Evolutionary conservation across 768 basidiomycete genomes (phyloP).

Genomic region (Serpula lacrymans): DNA sequence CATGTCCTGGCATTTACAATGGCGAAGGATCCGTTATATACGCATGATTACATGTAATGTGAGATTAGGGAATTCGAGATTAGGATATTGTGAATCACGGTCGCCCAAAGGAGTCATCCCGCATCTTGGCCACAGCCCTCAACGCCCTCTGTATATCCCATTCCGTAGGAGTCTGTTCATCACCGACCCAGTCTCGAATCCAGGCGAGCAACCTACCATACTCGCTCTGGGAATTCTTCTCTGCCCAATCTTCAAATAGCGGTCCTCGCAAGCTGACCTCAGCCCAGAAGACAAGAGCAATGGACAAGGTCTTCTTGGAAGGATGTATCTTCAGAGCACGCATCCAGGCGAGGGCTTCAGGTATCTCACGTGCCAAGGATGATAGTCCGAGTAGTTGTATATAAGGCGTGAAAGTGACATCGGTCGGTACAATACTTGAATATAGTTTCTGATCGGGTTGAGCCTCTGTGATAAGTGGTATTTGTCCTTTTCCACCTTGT

Average conservation of each 20-base stretch:
- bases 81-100: too few relatives aligned
- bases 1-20: too few relatives aligned
- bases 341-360: constrained; percentile 74
- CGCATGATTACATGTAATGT: too few relatives aligned
- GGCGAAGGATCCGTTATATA: too few relatives aligned
- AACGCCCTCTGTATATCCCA: constrained; percentile 31
- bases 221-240: constrained; percentile 32
- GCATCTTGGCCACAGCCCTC: constrained; percentile 23
- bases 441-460: constrained; percentile 16
- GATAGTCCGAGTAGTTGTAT: constrained; percentile 57
- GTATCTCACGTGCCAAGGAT: constrained; percentile 54
- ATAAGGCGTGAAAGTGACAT: constrained; percentile 52
- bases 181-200: constrained; percentile 58
- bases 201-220: constrained; percentile 47
- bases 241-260: constrained; percentile 46
- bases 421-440: constrained; percentile 45
- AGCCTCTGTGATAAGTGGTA: constrained; percentile 10
- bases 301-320: constrained; percentile 49
- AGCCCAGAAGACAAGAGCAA: constrained; percentile 66
- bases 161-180: constrained; percentile 40
- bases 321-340: constrained; percentile 51
- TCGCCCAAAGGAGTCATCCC: constrained; percentile 18
- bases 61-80: too few relatives aligned
- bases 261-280: constrained; percentile 66
- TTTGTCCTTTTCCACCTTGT: constrained; percentile 4